Evolutionary conservation across 2,329 filamentous ascomycete species (phyloP).

Genomic region (Aquanectria penicillioides): DNA sequence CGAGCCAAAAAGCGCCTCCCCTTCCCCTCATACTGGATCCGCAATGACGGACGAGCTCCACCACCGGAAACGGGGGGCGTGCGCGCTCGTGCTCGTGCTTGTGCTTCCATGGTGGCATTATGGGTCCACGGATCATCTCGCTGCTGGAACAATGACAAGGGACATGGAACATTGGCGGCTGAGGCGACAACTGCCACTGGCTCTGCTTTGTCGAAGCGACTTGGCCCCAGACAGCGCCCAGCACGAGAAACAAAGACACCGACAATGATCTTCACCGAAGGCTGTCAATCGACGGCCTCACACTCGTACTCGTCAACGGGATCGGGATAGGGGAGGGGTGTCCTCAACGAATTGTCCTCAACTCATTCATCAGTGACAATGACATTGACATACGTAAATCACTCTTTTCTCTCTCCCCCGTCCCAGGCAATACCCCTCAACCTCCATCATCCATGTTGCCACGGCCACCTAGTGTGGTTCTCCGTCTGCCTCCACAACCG

Average conservation of each 20-base stretch:
- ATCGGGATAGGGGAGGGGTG: too few species aligned
- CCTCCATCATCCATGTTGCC: constrained; percentile 36
- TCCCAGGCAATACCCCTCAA: too few species aligned
- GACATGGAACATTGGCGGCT: constrained; percentile 10
- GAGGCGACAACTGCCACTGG: constrained; percentile 13
- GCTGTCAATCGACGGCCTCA: too few species aligned
- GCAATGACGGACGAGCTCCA: constrained; percentile 34
- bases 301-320: too few species aligned
- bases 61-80: constrained; percentile 34
- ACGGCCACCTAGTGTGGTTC: constrained; percentile 37
- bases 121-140: constrained; percentile 21
- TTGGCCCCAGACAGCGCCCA: background rate
- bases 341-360: too few species aligned
- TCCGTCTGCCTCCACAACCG: constrained; percentile 1
- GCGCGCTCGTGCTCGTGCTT: constrained; percentile 1
- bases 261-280: background rate
- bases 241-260: background rate
- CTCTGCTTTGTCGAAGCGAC: background rate
- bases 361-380: too few species aligned
- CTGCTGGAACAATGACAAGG: constrained; percentile 9
- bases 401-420: constrained; percentile 19
- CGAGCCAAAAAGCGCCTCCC: background rate
- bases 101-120: constrained; percentile 8
- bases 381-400: constrained; percentile 17
- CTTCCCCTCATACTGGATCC: constrained; percentile 24